Conservation (phyloP, 1,284 basidiomycete genomes). For the Irpex sp. region DNA sequence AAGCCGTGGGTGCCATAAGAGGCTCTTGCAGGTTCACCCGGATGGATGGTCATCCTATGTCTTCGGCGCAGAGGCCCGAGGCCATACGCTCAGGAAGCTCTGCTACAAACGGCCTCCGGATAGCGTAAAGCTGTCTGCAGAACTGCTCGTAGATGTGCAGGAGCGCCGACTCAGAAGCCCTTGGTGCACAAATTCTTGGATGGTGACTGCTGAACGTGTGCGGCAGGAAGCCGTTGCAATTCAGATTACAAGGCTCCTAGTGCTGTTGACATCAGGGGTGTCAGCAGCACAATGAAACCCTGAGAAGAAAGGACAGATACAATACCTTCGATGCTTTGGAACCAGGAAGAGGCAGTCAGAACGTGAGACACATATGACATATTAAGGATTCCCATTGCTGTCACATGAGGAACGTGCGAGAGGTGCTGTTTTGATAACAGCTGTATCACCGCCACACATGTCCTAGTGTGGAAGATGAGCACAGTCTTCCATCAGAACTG, state of each 20-base stretch:
- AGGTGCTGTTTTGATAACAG: no score
- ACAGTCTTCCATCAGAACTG: no score
- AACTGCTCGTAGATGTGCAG: conserved; percentile 63
- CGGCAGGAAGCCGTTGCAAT: conserved; percentile 15
- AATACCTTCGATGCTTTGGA: no score
- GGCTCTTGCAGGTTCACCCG: conserved; percentile 1
- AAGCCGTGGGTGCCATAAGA: conserved; percentile 8
- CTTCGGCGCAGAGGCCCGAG: conserved; percentile 7
- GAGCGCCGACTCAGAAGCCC: conserved; percentile 58
- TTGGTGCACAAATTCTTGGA: conserved; percentile 71
- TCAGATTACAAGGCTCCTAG: conserved; percentile 14
- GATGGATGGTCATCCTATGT: background rate
- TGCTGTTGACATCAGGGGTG: conserved; percentile 11
- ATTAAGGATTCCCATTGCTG: no score
- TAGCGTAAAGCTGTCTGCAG: conserved; percentile 77
- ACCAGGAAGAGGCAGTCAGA: no score
- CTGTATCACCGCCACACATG: no score
- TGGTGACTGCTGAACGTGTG: conserved; percentile 41
- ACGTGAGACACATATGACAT: no score
- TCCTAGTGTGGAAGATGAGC: no score
- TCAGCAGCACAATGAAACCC: no score
- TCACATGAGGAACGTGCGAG: no score
- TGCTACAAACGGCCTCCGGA: conserved; percentile 64
- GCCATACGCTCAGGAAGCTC: conserved; percentile 53
- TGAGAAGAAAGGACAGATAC: no score